phyloP scores from a whole-genome alignment of 2,329 filamentous ascomycete genomes.

The Lizonia empirigonia region DNA sequence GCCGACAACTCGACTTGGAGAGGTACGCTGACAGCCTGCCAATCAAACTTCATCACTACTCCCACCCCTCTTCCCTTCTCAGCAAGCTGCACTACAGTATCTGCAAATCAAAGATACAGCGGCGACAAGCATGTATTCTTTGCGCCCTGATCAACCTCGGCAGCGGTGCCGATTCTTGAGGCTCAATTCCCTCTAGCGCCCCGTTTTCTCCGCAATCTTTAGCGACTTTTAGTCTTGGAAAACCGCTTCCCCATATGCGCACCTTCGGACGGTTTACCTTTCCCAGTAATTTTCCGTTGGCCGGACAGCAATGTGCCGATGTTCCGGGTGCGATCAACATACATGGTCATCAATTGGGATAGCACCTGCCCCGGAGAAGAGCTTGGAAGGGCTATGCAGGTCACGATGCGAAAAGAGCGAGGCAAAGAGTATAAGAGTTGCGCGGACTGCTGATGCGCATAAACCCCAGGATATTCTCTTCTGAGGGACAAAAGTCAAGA shows the following conservation, averaged over 20 bases:
- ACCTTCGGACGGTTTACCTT: conserved; percentile 9
- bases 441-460: conserved; percentile 5
- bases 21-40: neutral
- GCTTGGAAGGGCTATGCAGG: conserved; percentile 13
- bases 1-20: neutral
- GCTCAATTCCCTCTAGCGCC: conserved; percentile 14
- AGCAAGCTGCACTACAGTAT: neutral
- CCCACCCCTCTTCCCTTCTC: neutral
- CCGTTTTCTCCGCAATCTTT: conserved; percentile 12
- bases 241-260: conserved; percentile 2
- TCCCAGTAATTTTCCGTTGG: conserved; percentile 1
- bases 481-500: conserved; percentile 15
- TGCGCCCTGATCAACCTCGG: conserved; percentile 8
- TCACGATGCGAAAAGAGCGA: conserved; percentile 2
- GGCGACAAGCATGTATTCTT: neutral
- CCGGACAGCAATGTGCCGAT: conserved; percentile 33
- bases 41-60: neutral
- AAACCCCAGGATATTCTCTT: conserved; percentile 13
- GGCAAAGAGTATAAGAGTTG: conserved; percentile 3
- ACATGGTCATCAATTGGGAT: conserved; percentile 22
- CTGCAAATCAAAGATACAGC: neutral
- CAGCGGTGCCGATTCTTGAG: conserved; percentile 14
- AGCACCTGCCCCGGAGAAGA: conserved; percentile 18
- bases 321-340: conserved; percentile 26
- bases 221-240: conserved; percentile 3